phyloP scores from a whole-genome alignment of 2,329 filamentous ascomycete species.

The Reticulascus tulasneorum region DNA sequence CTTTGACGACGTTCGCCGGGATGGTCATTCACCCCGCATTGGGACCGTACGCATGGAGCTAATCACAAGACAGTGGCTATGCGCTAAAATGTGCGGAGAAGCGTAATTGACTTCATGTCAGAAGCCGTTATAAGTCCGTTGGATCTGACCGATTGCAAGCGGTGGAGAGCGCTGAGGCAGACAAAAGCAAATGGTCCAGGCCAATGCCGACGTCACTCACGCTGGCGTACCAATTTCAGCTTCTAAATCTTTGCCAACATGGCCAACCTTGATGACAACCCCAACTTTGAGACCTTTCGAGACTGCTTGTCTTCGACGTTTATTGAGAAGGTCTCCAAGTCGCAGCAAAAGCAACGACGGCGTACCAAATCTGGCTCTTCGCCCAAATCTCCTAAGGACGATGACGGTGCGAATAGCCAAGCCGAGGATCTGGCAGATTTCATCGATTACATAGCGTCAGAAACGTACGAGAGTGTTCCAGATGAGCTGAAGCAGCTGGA shows the following conservation, averaged over 20 bases:
- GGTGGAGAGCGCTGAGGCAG: too few relatives aligned
- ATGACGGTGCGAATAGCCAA: constrained; percentile 20
- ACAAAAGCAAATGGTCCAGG: too few relatives aligned
- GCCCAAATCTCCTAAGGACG: background rate
- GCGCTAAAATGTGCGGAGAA: background rate
- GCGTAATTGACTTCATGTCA: background rate
- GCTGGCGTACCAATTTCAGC: too few relatives aligned
- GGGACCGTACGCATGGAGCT: too few relatives aligned
- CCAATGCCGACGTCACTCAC: too few relatives aligned
- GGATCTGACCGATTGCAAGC: too few relatives aligned
- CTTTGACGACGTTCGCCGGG: too few relatives aligned
- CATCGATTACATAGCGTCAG: constrained; percentile 70
- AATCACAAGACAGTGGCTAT: too few relatives aligned
- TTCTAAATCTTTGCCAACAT: too few relatives aligned
- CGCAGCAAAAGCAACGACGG: constrained; percentile 40
- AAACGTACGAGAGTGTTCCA: constrained; percentile 66
- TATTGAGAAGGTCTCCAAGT: constrained; percentile 53
- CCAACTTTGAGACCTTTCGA: constrained; percentile 54
- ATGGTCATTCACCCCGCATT: background rate
- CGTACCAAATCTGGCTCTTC: constrained; percentile 21
- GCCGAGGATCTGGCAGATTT: constrained; percentile 75
- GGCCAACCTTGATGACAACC: too few relatives aligned
- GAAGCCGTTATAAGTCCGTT: too few relatives aligned
- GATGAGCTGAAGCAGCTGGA: constrained; percentile 55
- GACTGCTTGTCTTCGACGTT: constrained; percentile 70